Conservation (phyloP, 2,329 filamentous ascomycete species). For the Teratosphaeria pseudoeucalypti region DNA sequence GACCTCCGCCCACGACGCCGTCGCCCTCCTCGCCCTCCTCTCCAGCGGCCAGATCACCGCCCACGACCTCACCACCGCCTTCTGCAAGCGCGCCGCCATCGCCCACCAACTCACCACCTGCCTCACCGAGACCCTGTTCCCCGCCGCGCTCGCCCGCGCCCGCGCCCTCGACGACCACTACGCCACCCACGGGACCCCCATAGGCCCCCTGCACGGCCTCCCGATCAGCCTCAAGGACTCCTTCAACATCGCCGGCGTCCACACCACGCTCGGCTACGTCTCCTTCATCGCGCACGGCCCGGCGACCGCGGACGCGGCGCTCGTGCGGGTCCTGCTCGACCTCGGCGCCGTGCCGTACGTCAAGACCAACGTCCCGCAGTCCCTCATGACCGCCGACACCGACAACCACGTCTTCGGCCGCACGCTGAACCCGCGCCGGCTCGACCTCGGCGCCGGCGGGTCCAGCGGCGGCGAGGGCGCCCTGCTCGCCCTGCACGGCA, state of each 20-base stretch:
- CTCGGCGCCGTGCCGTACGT: constrained; percentile 42
- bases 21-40: constrained; percentile 28
- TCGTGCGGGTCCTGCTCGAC: constrained; percentile 28
- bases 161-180: constrained; percentile 16
- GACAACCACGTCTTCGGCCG: constrained; percentile 32
- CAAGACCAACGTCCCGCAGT: constrained; percentile 45
- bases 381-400: constrained; percentile 29
- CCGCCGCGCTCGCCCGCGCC: constrained; percentile 22
- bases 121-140: constrained; percentile 33
- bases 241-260: constrained; percentile 49
- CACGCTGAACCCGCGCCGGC: constrained; percentile 52
- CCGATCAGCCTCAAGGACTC: constrained; percentile 51
- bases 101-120: constrained; percentile 23
- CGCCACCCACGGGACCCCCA: constrained; percentile 8
- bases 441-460: constrained; percentile 51
- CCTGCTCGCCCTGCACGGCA: constrained; percentile 48
- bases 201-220: constrained; percentile 36
- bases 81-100: constrained; percentile 29
- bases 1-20: constrained; percentile 43
- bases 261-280: constrained; percentile 51
- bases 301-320: constrained; percentile 20
- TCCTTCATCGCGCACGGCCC: constrained; percentile 25
- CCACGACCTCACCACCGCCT: constrained; percentile 27
- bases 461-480: constrained; percentile 56
- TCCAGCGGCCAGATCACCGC: constrained; percentile 14